Evolutionary conservation across 371 early-diverging fungal species (phyloP).

Genomic region (Mortierella sp.): DNA sequence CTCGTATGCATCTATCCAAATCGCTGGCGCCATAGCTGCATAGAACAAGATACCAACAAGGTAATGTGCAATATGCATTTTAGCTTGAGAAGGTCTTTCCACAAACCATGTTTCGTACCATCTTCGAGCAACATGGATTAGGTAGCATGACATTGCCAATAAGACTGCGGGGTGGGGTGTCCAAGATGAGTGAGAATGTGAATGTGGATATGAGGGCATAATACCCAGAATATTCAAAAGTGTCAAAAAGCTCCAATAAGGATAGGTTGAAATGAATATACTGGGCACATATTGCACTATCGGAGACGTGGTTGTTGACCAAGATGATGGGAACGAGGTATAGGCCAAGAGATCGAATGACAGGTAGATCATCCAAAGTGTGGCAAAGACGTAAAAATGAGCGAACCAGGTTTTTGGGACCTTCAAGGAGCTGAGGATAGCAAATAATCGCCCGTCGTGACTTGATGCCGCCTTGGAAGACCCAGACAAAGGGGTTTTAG

Average conservation of each 20-base stretch:
- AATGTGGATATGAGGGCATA: conserved; percentile 21
- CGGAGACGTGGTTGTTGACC: neutral
- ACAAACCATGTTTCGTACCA: conserved; percentile 74
- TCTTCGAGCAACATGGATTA: conserved; percentile 69
- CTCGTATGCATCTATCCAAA: conserved; percentile 65
- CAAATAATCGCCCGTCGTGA: neutral
- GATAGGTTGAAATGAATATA: conserved; percentile 5
- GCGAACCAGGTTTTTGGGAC: conserved; percentile 77
- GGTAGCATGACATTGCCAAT: conserved; percentile 63
- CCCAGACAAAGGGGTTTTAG: neutral
- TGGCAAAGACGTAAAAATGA: conserved; percentile 72
- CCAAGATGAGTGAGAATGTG: conserved; percentile 17
- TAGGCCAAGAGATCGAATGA: conserved; percentile 33
- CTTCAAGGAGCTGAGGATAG: conserved; percentile 39
- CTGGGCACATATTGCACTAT: neutral
- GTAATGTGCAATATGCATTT: conserved; percentile 79
- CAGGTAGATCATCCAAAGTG: conserved; percentile 44
- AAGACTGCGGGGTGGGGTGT: conserved; percentile 43
- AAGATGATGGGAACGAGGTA: neutral
- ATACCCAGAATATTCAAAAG: conserved; percentile 40
- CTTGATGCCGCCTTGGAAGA: too few relatives aligned
- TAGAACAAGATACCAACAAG: conserved; percentile 78
- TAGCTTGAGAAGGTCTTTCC: conserved; percentile 69
- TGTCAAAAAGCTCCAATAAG: conserved; percentile 27
- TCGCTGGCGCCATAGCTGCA: conserved; percentile 64